These are phyloP conservation scores for Ilyonectria mors-panacis DNA, from an alignment of 2,329 filamentous ascomycete genomes.

Conservation along the genomic window DNA sequence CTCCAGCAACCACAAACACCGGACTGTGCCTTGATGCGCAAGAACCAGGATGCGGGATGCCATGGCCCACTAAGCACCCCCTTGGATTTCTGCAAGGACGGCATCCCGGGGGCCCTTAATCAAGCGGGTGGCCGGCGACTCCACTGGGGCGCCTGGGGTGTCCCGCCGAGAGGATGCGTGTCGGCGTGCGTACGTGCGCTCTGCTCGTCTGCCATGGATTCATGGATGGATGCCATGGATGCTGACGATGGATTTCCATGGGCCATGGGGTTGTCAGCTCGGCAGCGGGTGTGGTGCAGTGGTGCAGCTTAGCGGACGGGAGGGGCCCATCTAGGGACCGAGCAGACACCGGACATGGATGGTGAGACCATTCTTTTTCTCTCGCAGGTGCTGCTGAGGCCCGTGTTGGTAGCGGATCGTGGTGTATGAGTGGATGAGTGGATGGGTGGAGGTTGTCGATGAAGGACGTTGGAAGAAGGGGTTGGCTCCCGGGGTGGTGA, in stretches of 20 bases:
- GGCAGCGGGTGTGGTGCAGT: not conserved
- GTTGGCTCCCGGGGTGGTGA: slow-evolving; percentile 2
- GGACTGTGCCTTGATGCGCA: slow-evolving; percentile 43
- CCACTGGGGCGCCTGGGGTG: slow-evolving; percentile 13
- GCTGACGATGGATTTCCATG: slow-evolving; percentile 9
- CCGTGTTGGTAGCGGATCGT: not conserved
- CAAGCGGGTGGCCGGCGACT: slow-evolving; percentile 34
- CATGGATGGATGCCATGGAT: no score
- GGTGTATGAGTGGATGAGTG: not conserved
- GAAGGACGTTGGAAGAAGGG: slow-evolving; percentile 20
- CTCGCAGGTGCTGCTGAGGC: not conserved
- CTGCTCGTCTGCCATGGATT: not conserved
- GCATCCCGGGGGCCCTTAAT: slow-evolving; percentile 32
- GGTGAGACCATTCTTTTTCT: slow-evolving; percentile 11
- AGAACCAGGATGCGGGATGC: slow-evolving; percentile 27
- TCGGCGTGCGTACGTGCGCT: not conserved
- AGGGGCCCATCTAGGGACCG: slow-evolving; percentile 10
- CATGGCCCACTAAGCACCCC: slow-evolving; percentile 43
- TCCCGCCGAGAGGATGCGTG: not conserved
- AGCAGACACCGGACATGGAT: not conserved
- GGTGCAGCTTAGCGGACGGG: slow-evolving; percentile 3
- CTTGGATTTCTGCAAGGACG: slow-evolving; percentile 39
- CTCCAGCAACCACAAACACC: slow-evolving; percentile 44
- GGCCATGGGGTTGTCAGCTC: not conserved
- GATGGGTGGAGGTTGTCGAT: slow-evolving; percentile 6